These are phyloP conservation scores for Penicillium occitanis DNA, from an alignment of 2,329 filamentous ascomycete species.

Conservation along the genomic window DNA sequence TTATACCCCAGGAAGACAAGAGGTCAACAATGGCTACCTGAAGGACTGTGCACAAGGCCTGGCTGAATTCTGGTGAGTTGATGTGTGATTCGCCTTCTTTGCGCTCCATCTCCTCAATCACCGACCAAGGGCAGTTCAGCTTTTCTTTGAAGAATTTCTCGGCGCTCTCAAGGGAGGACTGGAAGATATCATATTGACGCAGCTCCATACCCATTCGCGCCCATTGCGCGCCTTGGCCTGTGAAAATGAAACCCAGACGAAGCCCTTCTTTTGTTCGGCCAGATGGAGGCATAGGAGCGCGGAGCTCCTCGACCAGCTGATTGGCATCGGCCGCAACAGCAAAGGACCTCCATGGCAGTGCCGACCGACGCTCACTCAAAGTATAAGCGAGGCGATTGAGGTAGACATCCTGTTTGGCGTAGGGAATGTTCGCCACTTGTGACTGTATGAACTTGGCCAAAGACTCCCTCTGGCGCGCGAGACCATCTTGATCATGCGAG, in stretches of 20 bases:
- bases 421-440: neutral
- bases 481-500: slow-evolving; percentile 10
- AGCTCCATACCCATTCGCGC: slow-evolving; percentile 24
- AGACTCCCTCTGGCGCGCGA: neutral
- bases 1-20: slow-evolving; percentile 47
- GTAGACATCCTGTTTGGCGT: neutral
- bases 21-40: slow-evolving; percentile 52
- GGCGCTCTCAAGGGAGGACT: neutral
- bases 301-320: neutral
- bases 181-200: slow-evolving; percentile 12
- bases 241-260: slow-evolving; percentile 27
- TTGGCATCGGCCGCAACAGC: neutral
- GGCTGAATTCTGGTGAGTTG: neutral
- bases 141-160: neutral
- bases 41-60: slow-evolving; percentile 28
- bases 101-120: neutral
- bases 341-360: neutral
- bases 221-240: slow-evolving; percentile 29
- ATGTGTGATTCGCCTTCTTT: neutral
- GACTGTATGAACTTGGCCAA: neutral
- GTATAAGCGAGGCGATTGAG: neutral
- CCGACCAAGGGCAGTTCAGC: neutral
- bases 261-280: neutral
- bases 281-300: neutral
- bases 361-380: neutral